Evolutionary conservation across 2,329 filamentous ascomycete genomes (phyloP).

Genomic region (Aspergillus fumigatiaffinis): DNA sequence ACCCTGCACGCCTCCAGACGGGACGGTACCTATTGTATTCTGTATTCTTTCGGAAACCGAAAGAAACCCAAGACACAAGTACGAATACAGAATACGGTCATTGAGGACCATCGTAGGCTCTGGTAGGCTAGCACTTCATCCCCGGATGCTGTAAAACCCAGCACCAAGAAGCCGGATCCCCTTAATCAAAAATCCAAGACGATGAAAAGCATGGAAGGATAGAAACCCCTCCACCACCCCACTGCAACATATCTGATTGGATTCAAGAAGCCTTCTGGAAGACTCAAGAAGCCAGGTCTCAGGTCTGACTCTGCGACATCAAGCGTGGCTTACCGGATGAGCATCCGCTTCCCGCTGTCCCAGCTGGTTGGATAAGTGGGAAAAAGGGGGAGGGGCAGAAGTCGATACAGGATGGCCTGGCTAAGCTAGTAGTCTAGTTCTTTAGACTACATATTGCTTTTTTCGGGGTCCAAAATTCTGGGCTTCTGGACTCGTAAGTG

Average conservation of each 20-base stretch:
- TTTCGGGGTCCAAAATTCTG: not conserved
- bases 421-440: not conserved
- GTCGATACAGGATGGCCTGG: not conserved
- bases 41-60: not conserved
- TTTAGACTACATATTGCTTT: not conserved
- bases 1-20: not conserved
- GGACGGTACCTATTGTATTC: not conserved
- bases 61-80: not conserved
- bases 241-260: conserved; percentile 1
- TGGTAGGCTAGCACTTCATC: not conserved
- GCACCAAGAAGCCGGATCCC: not conserved
- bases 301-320: conserved; percentile 7
- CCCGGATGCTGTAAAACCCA: not conserved
- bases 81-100: not conserved
- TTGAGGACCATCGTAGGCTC: not conserved
- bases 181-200: not conserved
- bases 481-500: not conserved
- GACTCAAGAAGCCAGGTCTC: not conserved
- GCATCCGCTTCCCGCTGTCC: conserved; percentile 1
- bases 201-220: not conserved
- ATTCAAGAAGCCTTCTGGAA: conserved; percentile 14
- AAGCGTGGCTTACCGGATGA: conserved; percentile 4
- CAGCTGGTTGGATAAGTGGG: conserved; percentile 4
- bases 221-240: not conserved
- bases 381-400: conserved; percentile 11